Evolutionary conservation across 2,329 filamentous ascomycete species (phyloP).

Genomic region (Penicillium fuscoglaucum): DNA sequence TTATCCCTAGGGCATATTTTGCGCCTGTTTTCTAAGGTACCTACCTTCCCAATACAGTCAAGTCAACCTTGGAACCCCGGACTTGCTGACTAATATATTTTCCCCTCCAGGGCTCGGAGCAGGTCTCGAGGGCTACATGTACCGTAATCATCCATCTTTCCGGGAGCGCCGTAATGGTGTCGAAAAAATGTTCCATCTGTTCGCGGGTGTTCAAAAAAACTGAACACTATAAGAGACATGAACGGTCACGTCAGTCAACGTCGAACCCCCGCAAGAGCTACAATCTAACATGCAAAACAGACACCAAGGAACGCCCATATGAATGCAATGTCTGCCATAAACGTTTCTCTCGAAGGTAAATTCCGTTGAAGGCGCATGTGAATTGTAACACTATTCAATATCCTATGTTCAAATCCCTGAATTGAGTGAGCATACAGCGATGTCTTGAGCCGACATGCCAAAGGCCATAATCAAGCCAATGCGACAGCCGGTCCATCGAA

Average conservation of each 20-base stretch:
- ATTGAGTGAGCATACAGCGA: conserved; percentile 39
- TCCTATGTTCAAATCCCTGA: conserved; percentile 1
- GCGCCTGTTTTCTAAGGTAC: background rate
- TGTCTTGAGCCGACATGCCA: conserved; percentile 54
- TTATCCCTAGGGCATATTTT: background rate
- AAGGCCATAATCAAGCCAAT: conserved; percentile 45
- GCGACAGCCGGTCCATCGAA: conserved; percentile 23
- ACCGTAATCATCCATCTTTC: conserved; percentile 10
- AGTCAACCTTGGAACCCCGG: conserved; percentile 7
- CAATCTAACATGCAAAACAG: conserved; percentile 33
- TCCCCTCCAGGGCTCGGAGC: background rate
- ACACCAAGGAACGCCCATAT: conserved; percentile 57
- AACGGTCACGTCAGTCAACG: conserved; percentile 53
- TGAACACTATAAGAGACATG: conserved; percentile 57
- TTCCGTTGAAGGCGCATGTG: background rate
- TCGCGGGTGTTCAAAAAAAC: conserved; percentile 58
- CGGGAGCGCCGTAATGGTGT: conserved; percentile 37
- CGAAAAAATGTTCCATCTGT: conserved; percentile 50
- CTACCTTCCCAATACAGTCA: background rate
- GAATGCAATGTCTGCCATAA: conserved; percentile 56
- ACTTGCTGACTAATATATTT: background rate
- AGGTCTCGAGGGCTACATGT: background rate
- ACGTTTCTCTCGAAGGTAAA: conserved; percentile 55
- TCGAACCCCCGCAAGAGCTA: background rate
- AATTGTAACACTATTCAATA: background rate